Percentiles rank a stretch among this genome's conserved stretches.
Conservation (phyloP, 2,329 filamentous ascomycete genomes). For the Colletotrichum camelliae region DNA sequence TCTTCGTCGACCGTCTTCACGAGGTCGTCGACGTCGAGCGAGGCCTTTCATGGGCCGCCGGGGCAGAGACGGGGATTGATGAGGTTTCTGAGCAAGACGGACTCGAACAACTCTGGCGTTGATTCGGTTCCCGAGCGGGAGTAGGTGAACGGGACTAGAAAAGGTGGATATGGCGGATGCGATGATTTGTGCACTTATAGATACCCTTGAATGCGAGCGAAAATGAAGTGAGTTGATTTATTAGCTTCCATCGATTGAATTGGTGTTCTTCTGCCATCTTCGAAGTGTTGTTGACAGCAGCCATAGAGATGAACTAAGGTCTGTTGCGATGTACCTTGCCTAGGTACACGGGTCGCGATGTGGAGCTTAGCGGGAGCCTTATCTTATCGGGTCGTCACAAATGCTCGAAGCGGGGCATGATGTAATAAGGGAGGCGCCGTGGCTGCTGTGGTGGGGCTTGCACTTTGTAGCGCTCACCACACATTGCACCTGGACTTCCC, state of each 20-base stretch:
- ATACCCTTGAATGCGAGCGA: background rate
- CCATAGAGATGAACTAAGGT: background rate
- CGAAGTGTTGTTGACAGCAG: background rate
- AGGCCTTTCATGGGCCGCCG: background rate
- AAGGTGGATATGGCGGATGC: background rate
- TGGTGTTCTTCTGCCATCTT: background rate
- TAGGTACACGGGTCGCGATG: background rate
- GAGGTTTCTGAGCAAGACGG: slow-evolving; percentile 7
- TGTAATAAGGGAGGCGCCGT: slow-evolving; percentile 18
- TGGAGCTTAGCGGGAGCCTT: background rate
- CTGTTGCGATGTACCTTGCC: background rate
- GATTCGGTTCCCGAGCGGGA: background rate
- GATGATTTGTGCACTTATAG: background rate
- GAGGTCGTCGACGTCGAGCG: slow-evolving; percentile 4
- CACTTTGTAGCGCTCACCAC: slow-evolving; percentile 3
- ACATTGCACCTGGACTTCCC: background rate
- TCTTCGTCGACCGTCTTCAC: slow-evolving; percentile 8
- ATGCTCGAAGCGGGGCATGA: slow-evolving; percentile 20
- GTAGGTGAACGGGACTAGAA: background rate
- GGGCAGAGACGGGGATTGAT: background rate
- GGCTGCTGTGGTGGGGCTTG: slow-evolving; percentile 2
- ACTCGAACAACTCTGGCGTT: background rate
- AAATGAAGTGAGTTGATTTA: background rate
- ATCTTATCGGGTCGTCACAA: slow-evolving; percentile 11
- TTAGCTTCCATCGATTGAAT: background rate